Evolutionary conservation across 2,329 filamentous ascomycete species (phyloP).

Genomic region (Aspergillus unguis): DNA sequence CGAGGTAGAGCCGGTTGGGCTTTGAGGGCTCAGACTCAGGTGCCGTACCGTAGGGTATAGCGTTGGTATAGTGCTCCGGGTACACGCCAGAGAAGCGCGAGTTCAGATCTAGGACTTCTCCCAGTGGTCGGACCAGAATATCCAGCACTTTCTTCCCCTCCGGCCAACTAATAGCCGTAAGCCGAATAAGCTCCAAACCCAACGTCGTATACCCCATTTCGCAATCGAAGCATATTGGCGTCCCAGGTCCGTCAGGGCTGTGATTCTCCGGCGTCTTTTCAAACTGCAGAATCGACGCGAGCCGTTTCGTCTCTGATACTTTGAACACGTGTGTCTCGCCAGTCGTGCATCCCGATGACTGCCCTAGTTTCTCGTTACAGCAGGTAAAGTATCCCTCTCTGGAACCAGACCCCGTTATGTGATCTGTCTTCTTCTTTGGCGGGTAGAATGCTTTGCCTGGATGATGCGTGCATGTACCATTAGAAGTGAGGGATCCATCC

Average conservation of each 20-base stretch:
- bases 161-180: slow-evolving; percentile 89
- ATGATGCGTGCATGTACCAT: slow-evolving; percentile 77
- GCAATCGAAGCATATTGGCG: slow-evolving; percentile 80
- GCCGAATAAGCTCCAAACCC: slow-evolving; percentile 82
- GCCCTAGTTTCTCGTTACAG: slow-evolving; percentile 71
- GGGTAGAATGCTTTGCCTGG: slow-evolving; percentile 67
- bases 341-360: slow-evolving; percentile 70
- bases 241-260: slow-evolving; percentile 23
- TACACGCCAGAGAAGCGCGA: slow-evolving; percentile 86
- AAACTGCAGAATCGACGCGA: slow-evolving; percentile 78
- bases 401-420: slow-evolving; percentile 49
- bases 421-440: slow-evolving; percentile 51
- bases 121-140: slow-evolving; percentile 76
- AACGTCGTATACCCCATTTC: slow-evolving; percentile 95
- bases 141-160: slow-evolving; percentile 71
- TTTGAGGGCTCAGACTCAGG: slow-evolving; percentile 20
- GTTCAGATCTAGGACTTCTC: slow-evolving; percentile 85
- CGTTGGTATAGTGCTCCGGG: slow-evolving; percentile 69
- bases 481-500: slow-evolving; percentile 70
- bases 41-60: slow-evolving; percentile 52
- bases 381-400: slow-evolving; percentile 67
- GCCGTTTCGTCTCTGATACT: slow-evolving; percentile 67
- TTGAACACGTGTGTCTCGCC: slow-evolving; percentile 82
- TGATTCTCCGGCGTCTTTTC: slow-evolving; percentile 62
- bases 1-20: slow-evolving; percentile 62